Evolutionary conservation across 805 yeast genomes (phyloP).

Genomic region (Metschnikowia borealis): DNA sequence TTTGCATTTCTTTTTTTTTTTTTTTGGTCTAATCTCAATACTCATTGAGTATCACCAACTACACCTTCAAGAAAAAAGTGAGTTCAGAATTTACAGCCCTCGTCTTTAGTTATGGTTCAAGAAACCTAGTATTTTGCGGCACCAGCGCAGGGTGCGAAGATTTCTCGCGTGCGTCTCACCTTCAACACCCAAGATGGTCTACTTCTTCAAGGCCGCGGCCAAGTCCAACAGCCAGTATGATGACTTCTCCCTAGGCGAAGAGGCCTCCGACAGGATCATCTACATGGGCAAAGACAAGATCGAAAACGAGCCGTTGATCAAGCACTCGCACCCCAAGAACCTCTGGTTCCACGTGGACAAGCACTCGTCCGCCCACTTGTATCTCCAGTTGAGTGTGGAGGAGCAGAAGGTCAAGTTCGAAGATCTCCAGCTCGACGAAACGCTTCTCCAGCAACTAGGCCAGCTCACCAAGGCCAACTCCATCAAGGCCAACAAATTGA

Average conservation of each 20-base stretch:
- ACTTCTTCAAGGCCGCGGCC: slow-evolving; percentile 16
- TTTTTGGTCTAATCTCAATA: too few species aligned
- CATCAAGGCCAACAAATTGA: slow-evolving; percentile 67
- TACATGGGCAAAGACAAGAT: slow-evolving; percentile 74
- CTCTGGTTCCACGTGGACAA: slow-evolving; percentile 83
- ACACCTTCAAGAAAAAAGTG: too few species aligned
- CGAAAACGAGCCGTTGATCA: slow-evolving; percentile 55
- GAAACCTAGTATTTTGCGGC: too few species aligned
- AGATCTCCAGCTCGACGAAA: slow-evolving; percentile 34
- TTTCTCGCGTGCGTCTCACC: neutral
- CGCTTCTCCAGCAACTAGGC: slow-evolving; percentile 47
- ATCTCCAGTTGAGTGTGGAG: slow-evolving; percentile 50
- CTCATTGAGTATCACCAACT: too few species aligned
- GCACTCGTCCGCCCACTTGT: slow-evolving; percentile 73
- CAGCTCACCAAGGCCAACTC: slow-evolving; percentile 77
- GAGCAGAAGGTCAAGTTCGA: slow-evolving; percentile 45
- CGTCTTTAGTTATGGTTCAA: too few species aligned
- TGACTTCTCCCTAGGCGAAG: slow-evolving; percentile 19
- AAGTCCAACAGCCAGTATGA: slow-evolving; percentile 8
- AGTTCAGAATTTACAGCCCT: too few species aligned
- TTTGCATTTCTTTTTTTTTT: too few species aligned
- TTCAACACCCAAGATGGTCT: slow-evolving; percentile 12
- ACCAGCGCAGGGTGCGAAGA: neutral
- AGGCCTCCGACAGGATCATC: slow-evolving; percentile 19
- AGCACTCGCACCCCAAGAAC: slow-evolving; percentile 60